Evolutionary conservation across 2,329 filamentous ascomycete species (phyloP).

Genomic region (Alternaria sp.): DNA sequence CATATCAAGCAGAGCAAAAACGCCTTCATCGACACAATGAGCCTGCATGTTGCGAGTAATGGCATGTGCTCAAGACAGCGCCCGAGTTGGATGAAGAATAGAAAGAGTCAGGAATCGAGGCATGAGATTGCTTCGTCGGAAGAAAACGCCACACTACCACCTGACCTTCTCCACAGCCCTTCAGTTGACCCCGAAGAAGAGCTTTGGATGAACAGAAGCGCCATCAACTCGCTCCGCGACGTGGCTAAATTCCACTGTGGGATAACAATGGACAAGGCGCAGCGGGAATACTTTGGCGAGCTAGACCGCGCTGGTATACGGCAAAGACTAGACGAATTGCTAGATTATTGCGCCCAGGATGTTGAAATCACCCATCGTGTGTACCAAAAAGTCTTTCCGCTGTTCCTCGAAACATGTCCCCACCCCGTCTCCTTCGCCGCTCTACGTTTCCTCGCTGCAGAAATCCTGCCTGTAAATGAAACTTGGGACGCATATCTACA

Average conservation of each 20-base stretch:
- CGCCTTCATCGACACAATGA: conserved; percentile 96
- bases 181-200: conserved; percentile 88
- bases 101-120: conserved; percentile 84
- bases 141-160: conserved; percentile 72
- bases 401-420: conserved; percentile 88
- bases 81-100: conserved; percentile 96
- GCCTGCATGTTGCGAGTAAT: conserved; percentile 94
- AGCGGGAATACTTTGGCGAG: conserved; percentile 86
- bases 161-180: conserved; percentile 72
- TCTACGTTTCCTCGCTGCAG: conserved; percentile 88
- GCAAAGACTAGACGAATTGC: conserved; percentile 77
- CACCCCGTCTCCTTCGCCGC: conserved; percentile 98
- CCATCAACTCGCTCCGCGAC: conserved; percentile 92
- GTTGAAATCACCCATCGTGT: conserved; percentile 92
- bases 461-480: conserved; percentile 88
- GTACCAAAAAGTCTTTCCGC: conserved; percentile 92
- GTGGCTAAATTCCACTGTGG: conserved; percentile 97
- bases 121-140: conserved; percentile 76
- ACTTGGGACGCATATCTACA: conserved; percentile 87
- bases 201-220: conserved; percentile 93
- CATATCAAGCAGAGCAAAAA: conserved; percentile 82
- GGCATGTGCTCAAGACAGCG: conserved; percentile 98
- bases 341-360: conserved; percentile 95
- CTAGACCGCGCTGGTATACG: conserved; percentile 76
- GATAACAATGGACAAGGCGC: conserved; percentile 88